Evolutionary conservation across 345 rosid genomes (phyloP).

Genomic region (Citrus australasica): DNA sequence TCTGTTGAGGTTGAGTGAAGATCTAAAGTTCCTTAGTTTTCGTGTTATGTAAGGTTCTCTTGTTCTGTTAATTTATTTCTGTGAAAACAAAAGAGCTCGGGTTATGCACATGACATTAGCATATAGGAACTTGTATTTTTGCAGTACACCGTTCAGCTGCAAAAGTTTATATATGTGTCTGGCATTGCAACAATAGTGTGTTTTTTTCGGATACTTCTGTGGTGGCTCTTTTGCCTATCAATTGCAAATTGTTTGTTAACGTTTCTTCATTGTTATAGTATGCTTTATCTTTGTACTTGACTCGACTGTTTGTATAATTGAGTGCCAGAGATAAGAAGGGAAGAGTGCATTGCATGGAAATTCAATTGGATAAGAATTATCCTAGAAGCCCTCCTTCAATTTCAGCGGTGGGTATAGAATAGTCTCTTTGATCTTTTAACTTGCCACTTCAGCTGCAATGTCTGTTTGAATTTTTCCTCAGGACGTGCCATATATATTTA

Average conservation of each 20-base stretch:
- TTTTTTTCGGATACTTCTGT: not conserved
- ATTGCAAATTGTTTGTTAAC: not conserved
- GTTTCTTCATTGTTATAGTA: not conserved
- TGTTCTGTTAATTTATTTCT: not conserved
- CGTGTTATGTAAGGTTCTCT: slow-evolving; percentile 48
- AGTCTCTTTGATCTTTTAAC: slow-evolving; percentile 1
- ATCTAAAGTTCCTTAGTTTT: slow-evolving; percentile 56
- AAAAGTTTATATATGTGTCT: not conserved
- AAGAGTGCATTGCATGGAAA: slow-evolving; percentile 54
- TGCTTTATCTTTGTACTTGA: not conserved
- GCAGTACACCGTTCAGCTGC: not conserved
- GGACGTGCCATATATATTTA: slow-evolving; percentile 68
- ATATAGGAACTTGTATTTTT: not conserved
- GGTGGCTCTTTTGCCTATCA: not conserved
- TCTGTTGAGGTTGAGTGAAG: slow-evolving; percentile 46
- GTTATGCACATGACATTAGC: not conserved
- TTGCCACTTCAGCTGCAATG: slow-evolving; percentile 5
- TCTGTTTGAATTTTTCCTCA: slow-evolving; percentile 19
- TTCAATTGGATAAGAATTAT: slow-evolving; percentile 52
- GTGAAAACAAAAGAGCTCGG: not conserved
- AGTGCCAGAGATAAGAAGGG: slow-evolving; percentile 53
- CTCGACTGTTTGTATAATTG: slow-evolving; percentile 12
- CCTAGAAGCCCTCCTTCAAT: slow-evolving; percentile 62
- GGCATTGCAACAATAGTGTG: not conserved
- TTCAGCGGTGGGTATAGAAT: slow-evolving; percentile 53